Conservation (phyloP, 2,329 filamentous ascomycete genomes). For the Cytospora schulzeri region DNA sequence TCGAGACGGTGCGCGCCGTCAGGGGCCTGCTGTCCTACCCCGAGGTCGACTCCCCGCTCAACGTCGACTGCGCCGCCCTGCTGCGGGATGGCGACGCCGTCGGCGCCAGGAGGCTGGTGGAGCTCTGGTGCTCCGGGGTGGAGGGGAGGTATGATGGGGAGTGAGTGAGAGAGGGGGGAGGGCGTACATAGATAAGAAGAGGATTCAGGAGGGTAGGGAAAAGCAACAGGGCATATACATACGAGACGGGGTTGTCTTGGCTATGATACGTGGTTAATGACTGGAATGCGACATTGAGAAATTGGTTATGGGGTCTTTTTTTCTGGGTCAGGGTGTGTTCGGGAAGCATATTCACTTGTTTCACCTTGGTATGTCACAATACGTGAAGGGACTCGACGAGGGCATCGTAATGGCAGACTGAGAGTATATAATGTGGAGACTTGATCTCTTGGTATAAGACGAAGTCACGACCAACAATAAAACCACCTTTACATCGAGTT, state of each 20-base stretch:
- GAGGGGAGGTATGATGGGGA: slow-evolving; percentile 52
- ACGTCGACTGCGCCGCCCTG: slow-evolving; percentile 76
- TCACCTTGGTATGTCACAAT: not conserved
- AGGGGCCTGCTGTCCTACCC: slow-evolving; percentile 69
- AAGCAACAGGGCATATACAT: not conserved
- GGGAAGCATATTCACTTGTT: not conserved
- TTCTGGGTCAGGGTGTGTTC: not conserved
- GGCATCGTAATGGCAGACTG: not conserved
- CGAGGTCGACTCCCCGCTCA: slow-evolving; percentile 74
- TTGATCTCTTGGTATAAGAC: slow-evolving; percentile 2
- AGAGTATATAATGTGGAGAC: not conserved
- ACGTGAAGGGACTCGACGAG: not conserved
- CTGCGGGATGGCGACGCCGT: slow-evolving; percentile 68
- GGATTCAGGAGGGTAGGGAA: not conserved
- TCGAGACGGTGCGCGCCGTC: slow-evolving; percentile 72
- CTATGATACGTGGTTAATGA: not conserved
- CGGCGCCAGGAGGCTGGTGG: slow-evolving; percentile 69
- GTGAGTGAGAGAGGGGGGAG: slow-evolving; percentile 30
- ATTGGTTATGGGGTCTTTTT: not conserved
- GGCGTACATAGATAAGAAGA: not conserved
- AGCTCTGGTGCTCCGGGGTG: slow-evolving; percentile 63
- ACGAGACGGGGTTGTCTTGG: not conserved
- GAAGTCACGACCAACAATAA: not conserved
- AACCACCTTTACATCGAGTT: not conserved
- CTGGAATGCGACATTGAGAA: not conserved